Evolutionary conservation across 139 green algal species (phyloP).

Genomic region (Coccomyxa sp.): DNA sequence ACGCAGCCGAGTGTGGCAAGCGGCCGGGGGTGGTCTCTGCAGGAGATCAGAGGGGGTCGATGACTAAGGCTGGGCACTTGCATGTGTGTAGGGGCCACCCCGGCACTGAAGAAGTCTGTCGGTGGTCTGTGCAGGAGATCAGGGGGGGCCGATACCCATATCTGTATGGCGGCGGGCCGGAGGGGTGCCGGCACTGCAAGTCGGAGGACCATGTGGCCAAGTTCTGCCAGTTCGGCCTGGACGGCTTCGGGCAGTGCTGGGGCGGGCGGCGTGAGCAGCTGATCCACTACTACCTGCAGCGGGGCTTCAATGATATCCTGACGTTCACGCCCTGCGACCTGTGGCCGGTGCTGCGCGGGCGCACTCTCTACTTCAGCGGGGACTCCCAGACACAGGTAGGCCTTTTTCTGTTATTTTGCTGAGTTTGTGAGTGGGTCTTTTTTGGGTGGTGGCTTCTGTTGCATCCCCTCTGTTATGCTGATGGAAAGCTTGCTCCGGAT

Average conservation of each 20-base stretch:
- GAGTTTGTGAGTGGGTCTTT: too few species aligned
- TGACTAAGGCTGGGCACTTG: neutral
- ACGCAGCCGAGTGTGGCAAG: too few species aligned
- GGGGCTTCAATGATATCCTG: neutral
- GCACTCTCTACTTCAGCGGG: slow-evolving; percentile 7
- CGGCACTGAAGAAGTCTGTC: neutral
- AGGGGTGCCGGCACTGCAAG: neutral
- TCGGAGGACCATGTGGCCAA: neutral
- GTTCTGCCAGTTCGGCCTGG: neutral
- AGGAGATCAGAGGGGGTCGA: neutral
- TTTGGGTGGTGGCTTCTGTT: too few species aligned
- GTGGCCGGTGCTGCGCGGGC: neutral
- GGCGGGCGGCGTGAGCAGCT: neutral
- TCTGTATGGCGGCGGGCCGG: neutral
- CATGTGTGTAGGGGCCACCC: neutral
- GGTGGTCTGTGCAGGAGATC: neutral
- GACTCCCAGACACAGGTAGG: slow-evolving; percentile 11
- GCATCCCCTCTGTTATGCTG: neutral
- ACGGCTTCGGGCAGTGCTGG: neutral
- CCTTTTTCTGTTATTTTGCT: too few species aligned
- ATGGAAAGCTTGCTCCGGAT: neutral
- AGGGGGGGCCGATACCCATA: neutral
- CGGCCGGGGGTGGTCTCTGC: too few species aligned
- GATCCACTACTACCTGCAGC: neutral
- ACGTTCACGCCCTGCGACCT: slow-evolving; percentile 9